phyloP scores from a whole-genome alignment of 78 protist species.

The Bodo saltans region DNA sequence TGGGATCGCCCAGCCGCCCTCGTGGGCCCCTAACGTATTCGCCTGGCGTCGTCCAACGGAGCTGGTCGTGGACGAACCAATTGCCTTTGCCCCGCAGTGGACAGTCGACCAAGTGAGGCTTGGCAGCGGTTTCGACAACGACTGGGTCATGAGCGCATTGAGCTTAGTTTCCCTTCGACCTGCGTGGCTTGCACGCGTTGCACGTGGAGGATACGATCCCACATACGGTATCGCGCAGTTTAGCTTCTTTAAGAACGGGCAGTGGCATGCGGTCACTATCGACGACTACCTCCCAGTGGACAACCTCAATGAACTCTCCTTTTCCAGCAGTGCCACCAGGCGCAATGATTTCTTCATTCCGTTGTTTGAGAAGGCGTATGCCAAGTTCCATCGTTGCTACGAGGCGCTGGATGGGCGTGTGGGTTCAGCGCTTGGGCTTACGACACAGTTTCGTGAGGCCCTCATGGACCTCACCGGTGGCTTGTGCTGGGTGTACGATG shows the following conservation, averaged over 20 bases:
- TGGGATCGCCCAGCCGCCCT: not conserved
- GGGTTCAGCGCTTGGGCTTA: not conserved
- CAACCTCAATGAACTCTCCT: not conserved
- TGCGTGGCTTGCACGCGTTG: too few species aligned
- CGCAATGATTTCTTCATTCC: slow-evolving; percentile 40
- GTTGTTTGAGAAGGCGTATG: slow-evolving; percentile 62
- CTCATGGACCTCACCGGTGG: slow-evolving; percentile 21
- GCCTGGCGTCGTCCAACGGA: not conserved
- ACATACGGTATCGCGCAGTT: slow-evolving; percentile 19
- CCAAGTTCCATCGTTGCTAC: slow-evolving; percentile 48
- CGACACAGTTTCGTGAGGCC: too few species aligned
- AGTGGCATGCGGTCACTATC: slow-evolving; percentile 28
- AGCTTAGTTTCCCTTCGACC: slow-evolving; percentile 12
- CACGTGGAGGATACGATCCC: not conserved
- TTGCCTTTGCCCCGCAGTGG: not conserved
- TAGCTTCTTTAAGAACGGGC: slow-evolving; percentile 27
- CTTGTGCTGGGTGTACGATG: not conserved
- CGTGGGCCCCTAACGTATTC: not conserved
- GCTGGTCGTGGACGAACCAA: not conserved
- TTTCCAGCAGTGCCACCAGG: not conserved
- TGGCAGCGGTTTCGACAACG: not conserved
- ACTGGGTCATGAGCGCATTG: slow-evolving; percentile 29
- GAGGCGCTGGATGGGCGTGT: slow-evolving; percentile 16
- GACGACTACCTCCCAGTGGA: slow-evolving; percentile 33
- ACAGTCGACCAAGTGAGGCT: not conserved